Conservation (phyloP, 73 alveolate species). For the Paramecium sonneborni region DNA sequence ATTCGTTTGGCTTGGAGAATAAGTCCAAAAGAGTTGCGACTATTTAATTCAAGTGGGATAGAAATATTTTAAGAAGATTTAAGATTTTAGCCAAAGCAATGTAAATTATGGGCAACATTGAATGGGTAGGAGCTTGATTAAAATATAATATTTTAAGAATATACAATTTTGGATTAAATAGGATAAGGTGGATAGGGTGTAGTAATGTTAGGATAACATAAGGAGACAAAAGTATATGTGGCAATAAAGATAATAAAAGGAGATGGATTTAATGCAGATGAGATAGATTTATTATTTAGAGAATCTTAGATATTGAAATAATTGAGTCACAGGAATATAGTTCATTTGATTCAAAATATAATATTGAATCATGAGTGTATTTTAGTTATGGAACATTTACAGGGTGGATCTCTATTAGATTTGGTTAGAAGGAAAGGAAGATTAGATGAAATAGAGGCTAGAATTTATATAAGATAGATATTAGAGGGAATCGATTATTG, state of each 20-base stretch:
- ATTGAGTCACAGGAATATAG: conserved; percentile 16
- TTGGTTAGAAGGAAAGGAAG: conserved; percentile 64
- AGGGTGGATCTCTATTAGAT: conserved; percentile 74
- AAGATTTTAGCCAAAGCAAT: neutral
- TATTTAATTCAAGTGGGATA: conserved; percentile 7
- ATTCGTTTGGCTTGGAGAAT: conserved; percentile 16
- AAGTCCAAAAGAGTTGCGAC: neutral
- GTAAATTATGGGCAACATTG: conserved; percentile 6
- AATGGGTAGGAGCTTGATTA: neutral
- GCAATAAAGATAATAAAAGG: conserved; percentile 2
- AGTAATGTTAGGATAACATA: neutral
- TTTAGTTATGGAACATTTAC: conserved; percentile 73
- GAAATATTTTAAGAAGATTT: conserved; percentile 15
- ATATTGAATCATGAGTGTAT: conserved; percentile 8
- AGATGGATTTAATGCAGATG: conserved; percentile 16
- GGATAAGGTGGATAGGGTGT: conserved; percentile 11
- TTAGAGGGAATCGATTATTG: neutral
- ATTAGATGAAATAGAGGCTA: conserved; percentile 3
- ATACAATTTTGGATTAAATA: neutral
- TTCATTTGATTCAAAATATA: neutral
- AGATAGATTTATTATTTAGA: neutral
- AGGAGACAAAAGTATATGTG: neutral
- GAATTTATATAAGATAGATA: neutral
- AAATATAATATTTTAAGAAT: neutral
- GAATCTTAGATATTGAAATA: neutral